Conservation (phyloP, 345 rosid genomes). For the Eucalyptus coolabah region DNA sequence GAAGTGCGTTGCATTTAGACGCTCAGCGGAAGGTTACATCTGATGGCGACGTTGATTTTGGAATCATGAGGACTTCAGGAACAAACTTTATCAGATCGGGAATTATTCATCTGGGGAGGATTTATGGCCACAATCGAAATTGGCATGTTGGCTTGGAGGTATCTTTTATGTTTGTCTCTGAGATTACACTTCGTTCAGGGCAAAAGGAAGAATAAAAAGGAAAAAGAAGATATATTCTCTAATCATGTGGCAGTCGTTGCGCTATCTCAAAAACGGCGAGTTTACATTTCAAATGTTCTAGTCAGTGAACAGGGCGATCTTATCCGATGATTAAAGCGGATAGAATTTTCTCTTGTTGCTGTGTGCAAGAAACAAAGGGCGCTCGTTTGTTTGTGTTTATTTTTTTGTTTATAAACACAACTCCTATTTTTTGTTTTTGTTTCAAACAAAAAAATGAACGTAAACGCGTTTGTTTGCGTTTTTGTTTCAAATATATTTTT, state of each 20-base stretch:
- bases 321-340: not conserved
- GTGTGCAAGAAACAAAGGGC: not conserved
- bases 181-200: not conserved
- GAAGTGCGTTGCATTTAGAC: not conserved
- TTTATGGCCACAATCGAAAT: not conserved
- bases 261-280: not conserved
- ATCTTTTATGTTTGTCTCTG: not conserved
- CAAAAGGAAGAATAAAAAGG: not conserved
- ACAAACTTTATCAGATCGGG: not conserved
- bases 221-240: not conserved
- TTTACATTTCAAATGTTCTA: not conserved
- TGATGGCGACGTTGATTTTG: not conserved
- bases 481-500: too few species aligned
- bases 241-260: not conserved
- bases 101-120: not conserved
- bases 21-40: not conserved
- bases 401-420: too few species aligned
- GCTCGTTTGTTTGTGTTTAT: too few species aligned
- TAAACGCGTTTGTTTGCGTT: too few species aligned
- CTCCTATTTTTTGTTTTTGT: too few species aligned
- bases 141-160: not conserved
- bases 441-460: too few species aligned
- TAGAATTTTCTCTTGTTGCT: not conserved
- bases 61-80: not conserved
- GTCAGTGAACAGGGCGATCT: not conserved